phyloP scores from a whole-genome alignment of 805 yeast species.

The Nakazawaea anatomiae region DNA sequence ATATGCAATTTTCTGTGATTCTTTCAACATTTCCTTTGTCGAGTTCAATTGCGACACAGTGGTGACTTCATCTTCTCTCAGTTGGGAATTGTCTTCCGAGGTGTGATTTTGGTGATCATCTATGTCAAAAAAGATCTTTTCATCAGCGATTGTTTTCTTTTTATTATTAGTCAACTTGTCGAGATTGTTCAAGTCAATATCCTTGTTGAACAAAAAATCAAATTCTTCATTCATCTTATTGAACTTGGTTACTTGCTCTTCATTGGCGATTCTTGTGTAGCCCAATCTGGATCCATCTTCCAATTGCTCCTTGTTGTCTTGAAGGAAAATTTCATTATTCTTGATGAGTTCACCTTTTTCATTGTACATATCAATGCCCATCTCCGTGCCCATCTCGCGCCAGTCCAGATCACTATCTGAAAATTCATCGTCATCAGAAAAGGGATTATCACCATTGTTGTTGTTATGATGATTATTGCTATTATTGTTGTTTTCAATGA shows the following conservation, averaged over 20 bases:
- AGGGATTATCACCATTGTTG: neutral
- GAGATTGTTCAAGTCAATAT: conserved; percentile 20
- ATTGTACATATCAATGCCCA: conserved; percentile 73
- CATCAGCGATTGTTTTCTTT: conserved; percentile 8
- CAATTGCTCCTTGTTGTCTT: conserved; percentile 16
- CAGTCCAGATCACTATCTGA: conserved; percentile 42
- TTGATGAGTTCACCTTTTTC: conserved; percentile 66
- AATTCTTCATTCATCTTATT: conserved; percentile 43
- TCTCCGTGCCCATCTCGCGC: conserved; percentile 83
- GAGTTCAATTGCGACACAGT: conserved; percentile 67
- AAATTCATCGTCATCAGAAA: neutral
- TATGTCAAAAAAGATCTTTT: conserved; percentile 12
- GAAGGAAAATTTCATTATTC: conserved; percentile 15
- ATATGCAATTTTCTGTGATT: conserved; percentile 85
- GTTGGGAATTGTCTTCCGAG: conserved; percentile 23
- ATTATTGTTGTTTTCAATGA: neutral
- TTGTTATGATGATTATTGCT: neutral
- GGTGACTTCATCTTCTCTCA: conserved; percentile 29
- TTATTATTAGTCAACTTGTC: conserved; percentile 20
- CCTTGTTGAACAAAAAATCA: conserved; percentile 41
- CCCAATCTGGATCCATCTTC: conserved; percentile 52
- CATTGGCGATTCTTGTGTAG: conserved; percentile 84
- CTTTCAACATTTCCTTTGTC: conserved; percentile 76
- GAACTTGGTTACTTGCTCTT: conserved; percentile 77
- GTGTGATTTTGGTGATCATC: conserved; percentile 19